These are phyloP conservation scores for Chlamydomonas schloesseri DNA, from an alignment of 139 green algal genomes.

Conservation along the genomic window DNA sequence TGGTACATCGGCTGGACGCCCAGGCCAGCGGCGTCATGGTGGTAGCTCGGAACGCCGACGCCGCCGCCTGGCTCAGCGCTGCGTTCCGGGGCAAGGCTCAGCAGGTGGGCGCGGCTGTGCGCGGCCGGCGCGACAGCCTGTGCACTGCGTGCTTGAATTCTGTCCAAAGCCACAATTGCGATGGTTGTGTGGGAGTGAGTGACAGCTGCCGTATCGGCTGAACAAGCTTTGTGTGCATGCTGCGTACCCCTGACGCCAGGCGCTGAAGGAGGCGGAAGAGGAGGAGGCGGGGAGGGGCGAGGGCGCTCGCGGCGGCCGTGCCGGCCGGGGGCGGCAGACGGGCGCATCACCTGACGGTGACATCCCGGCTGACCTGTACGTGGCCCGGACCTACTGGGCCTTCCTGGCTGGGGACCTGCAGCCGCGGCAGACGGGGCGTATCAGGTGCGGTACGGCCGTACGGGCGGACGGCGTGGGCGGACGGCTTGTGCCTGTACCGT, in stretches of 20 bases:
- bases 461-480: no score
- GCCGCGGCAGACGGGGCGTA: constrained; percentile 19
- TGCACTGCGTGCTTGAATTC: no score
- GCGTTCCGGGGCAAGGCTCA: constrained; percentile 52
- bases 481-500: no score
- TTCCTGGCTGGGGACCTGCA: constrained; percentile 45
- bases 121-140: no score
- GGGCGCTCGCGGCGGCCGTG: not conserved
- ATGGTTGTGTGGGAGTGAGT: no score
- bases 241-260: not conserved
- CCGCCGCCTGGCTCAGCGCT: constrained; percentile 63
- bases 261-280: not conserved
- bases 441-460: constrained; percentile 24
- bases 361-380: not conserved
- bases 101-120: not conserved
- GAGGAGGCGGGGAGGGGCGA: not conserved
- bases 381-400: constrained; percentile 47
- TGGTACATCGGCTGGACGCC: constrained; percentile 79
- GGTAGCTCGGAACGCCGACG: constrained; percentile 61
- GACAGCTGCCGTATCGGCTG: no score
- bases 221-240: not conserved
- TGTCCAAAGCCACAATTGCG: no score
- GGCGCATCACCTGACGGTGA: no score
- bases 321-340: not conserved
- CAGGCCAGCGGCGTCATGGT: constrained; percentile 70